These are phyloP conservation scores for Aspergillus ruber DNA, from an alignment of 2,329 filamentous ascomycete genomes.

Conservation along the genomic window DNA sequence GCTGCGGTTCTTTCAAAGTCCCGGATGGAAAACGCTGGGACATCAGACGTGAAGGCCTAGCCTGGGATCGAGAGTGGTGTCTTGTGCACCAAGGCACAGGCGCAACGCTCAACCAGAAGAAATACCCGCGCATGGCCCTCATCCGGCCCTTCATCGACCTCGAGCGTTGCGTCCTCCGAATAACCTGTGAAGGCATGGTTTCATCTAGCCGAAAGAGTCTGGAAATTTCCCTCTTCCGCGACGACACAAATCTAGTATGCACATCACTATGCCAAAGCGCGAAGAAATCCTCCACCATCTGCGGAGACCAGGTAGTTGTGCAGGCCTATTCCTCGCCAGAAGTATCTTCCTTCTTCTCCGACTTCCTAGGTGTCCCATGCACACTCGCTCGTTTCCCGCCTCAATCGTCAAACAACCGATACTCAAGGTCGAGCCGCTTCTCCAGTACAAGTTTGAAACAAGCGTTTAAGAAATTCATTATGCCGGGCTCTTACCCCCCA, in stretches of 20 bases:
- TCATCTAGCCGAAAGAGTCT: constrained; percentile 21
- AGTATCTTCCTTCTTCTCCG: constrained; percentile 72
- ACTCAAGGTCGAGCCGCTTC: constrained; percentile 64
- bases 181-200: constrained; percentile 42
- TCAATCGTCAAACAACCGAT: constrained; percentile 57
- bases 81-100: constrained; percentile 81
- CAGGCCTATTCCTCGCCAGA: constrained; percentile 61
- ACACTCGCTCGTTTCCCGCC: constrained; percentile 77
- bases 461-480: constrained; percentile 18
- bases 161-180: constrained; percentile 55
- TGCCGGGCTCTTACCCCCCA: constrained; percentile 51
- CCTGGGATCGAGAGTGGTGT: constrained; percentile 97
- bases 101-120: constrained; percentile 79
- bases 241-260: constrained; percentile 51
- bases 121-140: constrained; percentile 79
- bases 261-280: constrained; percentile 50
- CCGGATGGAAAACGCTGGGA: constrained; percentile 63
- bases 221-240: constrained; percentile 30
- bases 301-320: constrained; percentile 69
- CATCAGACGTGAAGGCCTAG: constrained; percentile 71
- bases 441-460: constrained; percentile 56
- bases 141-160: constrained; percentile 71
- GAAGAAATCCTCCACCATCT: constrained; percentile 60
- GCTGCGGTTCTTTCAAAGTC: constrained; percentile 73
- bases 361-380: constrained; percentile 69